Evolutionary conservation across 768 basidiomycete genomes (phyloP), one percentile per base, ranked within the genome.

Genomic region (Holtermanniella nyarrowii): DNA sequence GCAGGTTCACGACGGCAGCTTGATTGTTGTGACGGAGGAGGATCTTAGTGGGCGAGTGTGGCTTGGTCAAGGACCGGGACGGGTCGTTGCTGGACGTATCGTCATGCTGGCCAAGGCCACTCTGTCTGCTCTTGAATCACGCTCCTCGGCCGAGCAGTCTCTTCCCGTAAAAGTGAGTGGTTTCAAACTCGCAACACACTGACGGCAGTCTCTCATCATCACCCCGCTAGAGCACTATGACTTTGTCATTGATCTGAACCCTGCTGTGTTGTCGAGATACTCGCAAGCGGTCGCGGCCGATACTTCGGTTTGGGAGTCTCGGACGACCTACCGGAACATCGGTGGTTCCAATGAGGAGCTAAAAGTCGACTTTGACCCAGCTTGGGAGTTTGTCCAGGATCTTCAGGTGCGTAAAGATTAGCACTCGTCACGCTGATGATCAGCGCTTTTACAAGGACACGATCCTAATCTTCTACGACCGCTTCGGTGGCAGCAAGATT

Each of bases 191-290:
- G 7, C 31, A 37, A 37, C 31, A 16, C 31, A 7, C 16, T 13
- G 22, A 24, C 20, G 50, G 4, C 58, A 93, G 90, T 74, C 78
- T n/a, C 76, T 97, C 48, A 95, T 96, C 74, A 74, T 79, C 10
- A 88, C 93, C 59, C 86, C 90, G 0, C 79, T 80, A 2, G 75
- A 80, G 2, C 85, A 90, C 61, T 99, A 95, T 63, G 84, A 95
- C 60, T 78, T 96, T 59, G 58, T 95, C 5, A 75, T 97, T 26
- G 78, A 85, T 53, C 77, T 97, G 20, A 77, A 89, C 41, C 76
- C 82, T 0, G 46, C 74, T 13, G 70, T 77, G 2, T 71, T 88
- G 1, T 80, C 88, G 1, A 80, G 87, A 20, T 86, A 88, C 66
- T 72, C 78, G 54, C 87, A 96, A 64, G 81, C 82, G 43, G 62